These are phyloP conservation scores for Onygena corvina DNA, from an alignment of 2,329 filamentous ascomycete genomes.

Conservation along the genomic window DNA sequence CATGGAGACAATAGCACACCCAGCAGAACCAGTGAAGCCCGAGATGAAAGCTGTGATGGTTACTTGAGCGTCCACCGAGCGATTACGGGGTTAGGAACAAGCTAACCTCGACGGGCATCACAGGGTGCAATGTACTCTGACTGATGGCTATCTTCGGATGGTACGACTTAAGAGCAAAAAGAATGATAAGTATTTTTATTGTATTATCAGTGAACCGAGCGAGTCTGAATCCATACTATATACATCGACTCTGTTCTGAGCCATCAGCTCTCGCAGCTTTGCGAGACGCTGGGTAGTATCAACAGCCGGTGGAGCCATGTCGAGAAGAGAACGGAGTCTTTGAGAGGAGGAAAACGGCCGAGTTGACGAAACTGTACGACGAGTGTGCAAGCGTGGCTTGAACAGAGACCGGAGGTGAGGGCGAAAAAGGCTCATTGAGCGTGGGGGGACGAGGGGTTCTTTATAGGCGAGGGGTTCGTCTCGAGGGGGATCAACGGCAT, in stretches of 20 bases:
- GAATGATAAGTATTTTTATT: conserved; percentile 26
- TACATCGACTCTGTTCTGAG: conserved; percentile 70
- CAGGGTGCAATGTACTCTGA: conserved; percentile 98
- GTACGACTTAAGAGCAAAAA: conserved; percentile 55
- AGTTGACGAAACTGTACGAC: conserved; percentile 20
- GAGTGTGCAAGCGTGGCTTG: conserved; percentile 11
- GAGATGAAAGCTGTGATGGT: conserved; percentile 60
- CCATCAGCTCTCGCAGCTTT: conserved; percentile 74
- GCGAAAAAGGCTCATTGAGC: conserved; percentile 21
- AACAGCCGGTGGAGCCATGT: conserved; percentile 57
- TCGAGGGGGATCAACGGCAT: conserved; percentile 9
- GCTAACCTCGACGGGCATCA: conserved; percentile 65
- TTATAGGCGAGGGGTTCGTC: conserved; percentile 20
- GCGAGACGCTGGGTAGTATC: conserved; percentile 66
- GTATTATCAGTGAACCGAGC: conserved; percentile 10
- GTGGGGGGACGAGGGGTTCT: conserved; percentile 12
- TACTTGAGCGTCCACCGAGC: conserved; percentile 3
- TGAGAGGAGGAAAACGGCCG: conserved; percentile 30
- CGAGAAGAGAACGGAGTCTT: conserved; percentile 28
- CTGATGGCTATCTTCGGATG: conserved; percentile 92
- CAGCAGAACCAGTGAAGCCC: conserved; percentile 89
- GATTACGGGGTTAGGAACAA: conserved; percentile 1
- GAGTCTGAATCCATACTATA: conserved; percentile 55
- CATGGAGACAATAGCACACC: conserved; percentile 75
- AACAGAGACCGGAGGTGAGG: conserved; percentile 7